Percentiles rank a stretch among this genome's conserved stretches.
Conservation (phyloP, 345 rosid genomes). For the Syzygium grande region DNA sequence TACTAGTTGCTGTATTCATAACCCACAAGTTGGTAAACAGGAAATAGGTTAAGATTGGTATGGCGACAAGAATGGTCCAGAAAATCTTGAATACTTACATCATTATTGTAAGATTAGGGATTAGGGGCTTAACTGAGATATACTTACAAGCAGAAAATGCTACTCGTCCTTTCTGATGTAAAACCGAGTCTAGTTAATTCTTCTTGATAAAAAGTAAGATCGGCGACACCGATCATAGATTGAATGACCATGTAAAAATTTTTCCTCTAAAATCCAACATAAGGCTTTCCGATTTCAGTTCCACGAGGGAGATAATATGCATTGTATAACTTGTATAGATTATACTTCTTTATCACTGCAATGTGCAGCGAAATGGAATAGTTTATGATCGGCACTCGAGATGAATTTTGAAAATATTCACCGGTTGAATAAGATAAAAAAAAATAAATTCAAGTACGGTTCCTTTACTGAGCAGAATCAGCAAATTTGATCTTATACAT, state of each 20-base stretch:
- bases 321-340: neutral
- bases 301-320: neutral
- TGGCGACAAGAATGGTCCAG: neutral
- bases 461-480: neutral
- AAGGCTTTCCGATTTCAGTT: neutral
- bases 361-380: neutral
- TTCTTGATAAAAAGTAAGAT: neutral
- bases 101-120: neutral
- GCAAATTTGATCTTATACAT: neutral
- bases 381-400: neutral
- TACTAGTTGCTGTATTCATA: neutral
- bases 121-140: neutral
- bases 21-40: neutral
- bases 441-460: neutral
- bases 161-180: neutral
- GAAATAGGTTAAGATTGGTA: neutral
- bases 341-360: neutral
- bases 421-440: neutral
- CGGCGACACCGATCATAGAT: neutral
- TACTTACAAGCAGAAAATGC: neutral
- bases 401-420: neutral
- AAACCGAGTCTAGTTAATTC: neutral
- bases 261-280: neutral
- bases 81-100: neutral
- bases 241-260: neutral